These are phyloP conservation scores for Trapa incisa DNA, from an alignment of 345 rosid species.

Conservation along the genomic window DNA sequence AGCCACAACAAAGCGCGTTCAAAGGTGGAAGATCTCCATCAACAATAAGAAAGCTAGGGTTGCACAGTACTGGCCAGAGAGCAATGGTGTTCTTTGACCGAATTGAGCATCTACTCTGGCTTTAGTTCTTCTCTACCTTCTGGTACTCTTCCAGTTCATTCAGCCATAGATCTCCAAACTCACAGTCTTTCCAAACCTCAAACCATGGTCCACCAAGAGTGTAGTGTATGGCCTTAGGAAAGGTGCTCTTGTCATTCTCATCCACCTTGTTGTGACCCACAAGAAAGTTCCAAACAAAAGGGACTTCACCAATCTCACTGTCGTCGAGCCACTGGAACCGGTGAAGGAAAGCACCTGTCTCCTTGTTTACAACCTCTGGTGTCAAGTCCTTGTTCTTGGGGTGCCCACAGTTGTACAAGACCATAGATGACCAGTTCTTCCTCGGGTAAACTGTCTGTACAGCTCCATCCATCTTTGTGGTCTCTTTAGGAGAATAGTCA, in stretches of 20 bases:
- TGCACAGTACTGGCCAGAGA: neutral
- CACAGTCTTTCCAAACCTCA: conserved; percentile 85
- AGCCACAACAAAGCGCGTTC: neutral
- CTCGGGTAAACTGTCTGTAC: conserved; percentile 90
- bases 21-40: neutral
- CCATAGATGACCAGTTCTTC: conserved; percentile 99
- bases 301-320: conserved; percentile 71
- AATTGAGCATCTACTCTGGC: conserved; percentile 6
- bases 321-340: conserved; percentile 97
- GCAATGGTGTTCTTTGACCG: neutral
- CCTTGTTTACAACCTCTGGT: conserved; percentile 59
- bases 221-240: conserved; percentile 78
- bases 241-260: conserved; percentile 43
- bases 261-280: conserved; percentile 84
- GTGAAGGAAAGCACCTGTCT: conserved; percentile 80
- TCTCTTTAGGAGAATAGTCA: conserved; percentile 79
- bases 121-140: conserved; percentile 16
- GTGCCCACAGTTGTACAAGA: conserved; percentile 82
- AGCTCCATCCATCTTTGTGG: conserved; percentile 94
- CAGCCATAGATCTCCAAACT: conserved; percentile 86
- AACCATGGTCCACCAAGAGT: conserved; percentile 99
- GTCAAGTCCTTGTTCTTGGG: conserved; percentile 67
- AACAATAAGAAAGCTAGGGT: neutral
- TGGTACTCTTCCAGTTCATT: conserved; percentile 56
- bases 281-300: conserved; percentile 87